Percentiles rank a stretch among this genome's conserved stretches.
phyloP scores from a whole-genome alignment of 1,284 basidiomycete genomes.

The Pterula multifida region DNA sequence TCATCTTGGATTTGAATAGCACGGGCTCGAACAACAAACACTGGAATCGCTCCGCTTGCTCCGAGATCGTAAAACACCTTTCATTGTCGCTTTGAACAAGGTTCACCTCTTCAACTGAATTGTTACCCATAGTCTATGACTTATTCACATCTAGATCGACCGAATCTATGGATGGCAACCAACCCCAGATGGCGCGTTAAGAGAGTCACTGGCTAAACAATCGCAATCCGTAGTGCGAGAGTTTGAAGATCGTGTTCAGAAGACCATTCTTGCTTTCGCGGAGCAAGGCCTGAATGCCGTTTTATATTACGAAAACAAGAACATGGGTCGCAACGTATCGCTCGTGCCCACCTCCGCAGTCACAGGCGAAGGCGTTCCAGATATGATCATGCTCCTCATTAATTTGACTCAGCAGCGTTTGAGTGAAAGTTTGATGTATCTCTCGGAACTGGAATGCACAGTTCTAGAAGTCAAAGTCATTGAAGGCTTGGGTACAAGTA shows the following conservation, averaged over 20 bases:
- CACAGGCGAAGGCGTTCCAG: conserved; percentile 98
- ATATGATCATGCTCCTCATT: conserved; percentile 98
- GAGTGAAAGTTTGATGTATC: conserved; percentile 96
- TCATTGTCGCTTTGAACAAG: conserved; percentile 99
- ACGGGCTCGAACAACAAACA: conserved; percentile 96
- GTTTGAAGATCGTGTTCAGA: conserved; percentile 82
- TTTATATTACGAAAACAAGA: conserved; percentile 97
- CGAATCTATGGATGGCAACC: conserved; percentile 94
- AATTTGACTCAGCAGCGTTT: conserved; percentile 97
- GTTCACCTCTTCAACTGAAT: conserved; percentile 21
- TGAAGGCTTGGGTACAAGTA: conserved; percentile 96
- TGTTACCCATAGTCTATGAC: conserved; percentile 9
- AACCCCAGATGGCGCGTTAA: conserved; percentile 88
- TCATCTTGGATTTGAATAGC: conserved; percentile 32
- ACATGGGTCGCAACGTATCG: conserved; percentile 88
- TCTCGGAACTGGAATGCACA: conserved; percentile 97
- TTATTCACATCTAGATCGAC: conserved; percentile 62
- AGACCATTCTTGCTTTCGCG: conserved; percentile 88
- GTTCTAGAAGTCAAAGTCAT: conserved; percentile 99
- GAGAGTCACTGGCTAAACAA: conserved; percentile 86
- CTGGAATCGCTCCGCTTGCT: conserved; percentile 92
- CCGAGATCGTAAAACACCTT: conserved; percentile 92
- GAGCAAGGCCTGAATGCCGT: conserved; percentile 96
- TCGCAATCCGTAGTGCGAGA: conserved; percentile 74
- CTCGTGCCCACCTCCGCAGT: conserved; percentile 96